These are phyloP conservation scores for Xylariaceae sp. DNA, from an alignment of 2,329 filamentous ascomycete species.

Conservation along the genomic window DNA sequence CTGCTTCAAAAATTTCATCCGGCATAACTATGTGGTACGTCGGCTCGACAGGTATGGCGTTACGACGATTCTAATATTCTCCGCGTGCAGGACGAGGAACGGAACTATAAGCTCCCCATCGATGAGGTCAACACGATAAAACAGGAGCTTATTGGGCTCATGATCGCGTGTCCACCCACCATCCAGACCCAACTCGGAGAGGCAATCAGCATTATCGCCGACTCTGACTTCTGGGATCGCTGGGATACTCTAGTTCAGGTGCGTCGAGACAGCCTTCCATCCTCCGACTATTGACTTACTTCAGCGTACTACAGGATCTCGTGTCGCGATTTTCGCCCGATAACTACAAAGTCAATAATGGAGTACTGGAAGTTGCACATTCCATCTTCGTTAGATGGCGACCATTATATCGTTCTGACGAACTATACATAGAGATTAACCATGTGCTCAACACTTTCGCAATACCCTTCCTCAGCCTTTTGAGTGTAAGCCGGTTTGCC, in stretches of 20 bases:
- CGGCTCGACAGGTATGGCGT: neutral
- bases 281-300: neutral
- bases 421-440: conserved; percentile 92
- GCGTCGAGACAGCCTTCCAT: conserved; percentile 30
- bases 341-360: conserved; percentile 85
- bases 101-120: conserved; percentile 82
- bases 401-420: conserved; percentile 89
- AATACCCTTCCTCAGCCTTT: conserved; percentile 76
- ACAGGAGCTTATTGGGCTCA: conserved; percentile 89
- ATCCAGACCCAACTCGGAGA: conserved; percentile 95
- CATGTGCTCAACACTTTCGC: conserved; percentile 90
- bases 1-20: conserved; percentile 98
- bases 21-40: conserved; percentile 83
- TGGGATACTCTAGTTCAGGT: conserved; percentile 96
- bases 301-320: conserved; percentile 63
- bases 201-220: conserved; percentile 94
- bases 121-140: conserved; percentile 92
- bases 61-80: conserved; percentile 7
- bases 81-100: conserved; percentile 74
- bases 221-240: conserved; percentile 94
- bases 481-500: conserved; percentile 59
- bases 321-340: conserved; percentile 82
- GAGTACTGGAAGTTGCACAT: conserved; percentile 94
- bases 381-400: conserved; percentile 98
- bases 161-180: conserved; percentile 86